Evolutionary conservation across 257 asterid genomes (phyloP), one percentile per base, ranked within the genome.

Genomic region (Penstemon eatonii): DNA sequence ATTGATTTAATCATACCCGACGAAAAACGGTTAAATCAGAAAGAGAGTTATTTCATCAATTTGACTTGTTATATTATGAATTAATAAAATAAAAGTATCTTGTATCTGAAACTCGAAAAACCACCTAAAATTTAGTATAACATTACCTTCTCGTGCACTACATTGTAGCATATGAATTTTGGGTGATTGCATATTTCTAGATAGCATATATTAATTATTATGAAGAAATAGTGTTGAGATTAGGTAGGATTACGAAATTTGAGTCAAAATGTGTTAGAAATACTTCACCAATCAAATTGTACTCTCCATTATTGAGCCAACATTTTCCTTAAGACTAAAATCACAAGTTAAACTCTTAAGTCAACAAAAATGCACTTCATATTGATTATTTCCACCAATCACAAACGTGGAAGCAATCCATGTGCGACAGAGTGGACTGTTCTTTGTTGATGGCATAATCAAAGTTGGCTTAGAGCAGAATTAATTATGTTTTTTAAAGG

Each of bases 321-420:
- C 72, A 10, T 7, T 65, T 25, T 60, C 69, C 12, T 5, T 12
- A 15, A 3, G 54, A 9, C n/a, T 11, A 10, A 11, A 11, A 49
- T 49, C 54, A 15, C 15, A 9, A 3, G 8, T 9, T 49, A 9
- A 62, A 55, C 72, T 40, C 18, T 13, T 54, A 54, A 52, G 72
- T 63, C 74, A 68, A 68, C 71, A 77, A 77, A 70, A 60, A 38
- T 39, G 61, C 53, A 40, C 0, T 60, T 39, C 18, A 53, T n/a
- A 40, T 49, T 3, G 1, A 49, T 49, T 9, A 49, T 9, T 49
- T 8, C 51, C 51, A 45, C 51, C 8, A 45, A 6, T 45, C 10
- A 45, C 8, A 45, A 45, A 45, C 10, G 54, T 2, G 54, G 54
- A 49, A 49, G 15, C 54, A 11, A 10, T 9, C 54, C 54, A 49